These are phyloP conservation scores for Mycena polygramma DNA, from an alignment of 768 basidiomycete genomes.

Conservation along the genomic window DNA sequence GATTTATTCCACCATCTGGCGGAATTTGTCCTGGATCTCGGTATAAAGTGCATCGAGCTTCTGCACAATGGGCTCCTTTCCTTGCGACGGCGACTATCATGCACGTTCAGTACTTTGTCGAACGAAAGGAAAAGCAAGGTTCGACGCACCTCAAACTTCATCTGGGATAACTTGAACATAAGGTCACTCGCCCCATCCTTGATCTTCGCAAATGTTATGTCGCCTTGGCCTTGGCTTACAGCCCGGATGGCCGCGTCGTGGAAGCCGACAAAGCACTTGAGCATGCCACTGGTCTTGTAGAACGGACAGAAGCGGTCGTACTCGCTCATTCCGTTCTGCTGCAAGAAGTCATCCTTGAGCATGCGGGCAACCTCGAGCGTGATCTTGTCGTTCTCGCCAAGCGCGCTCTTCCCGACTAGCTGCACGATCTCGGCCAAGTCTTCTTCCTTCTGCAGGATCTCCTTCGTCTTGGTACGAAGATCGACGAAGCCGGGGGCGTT, in stretches of 20 bases:
- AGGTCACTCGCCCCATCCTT: slow-evolving; percentile 89
- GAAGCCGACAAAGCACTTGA: slow-evolving; percentile 94
- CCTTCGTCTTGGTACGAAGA: slow-evolving; percentile 91
- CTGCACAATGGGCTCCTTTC: slow-evolving; percentile 84
- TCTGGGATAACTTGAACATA: slow-evolving; percentile 98
- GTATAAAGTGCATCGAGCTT: slow-evolving; percentile 84
- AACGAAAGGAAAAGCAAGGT: not conserved
- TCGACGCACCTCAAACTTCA: slow-evolving; percentile 93
- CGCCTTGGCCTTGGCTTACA: slow-evolving; percentile 83
- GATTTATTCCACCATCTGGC: slow-evolving; percentile 85
- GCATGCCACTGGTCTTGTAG: slow-evolving; percentile 98
- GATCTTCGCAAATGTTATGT: slow-evolving; percentile 88
- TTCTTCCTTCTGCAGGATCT: slow-evolving; percentile 98
- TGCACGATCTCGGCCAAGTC: slow-evolving; percentile 99
- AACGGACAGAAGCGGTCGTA: slow-evolving; percentile 98
- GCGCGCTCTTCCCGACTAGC: slow-evolving; percentile 97
- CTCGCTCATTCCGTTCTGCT: slow-evolving; percentile 99
- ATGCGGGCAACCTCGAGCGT: slow-evolving; percentile 97
- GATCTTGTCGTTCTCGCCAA: slow-evolving; percentile 98
- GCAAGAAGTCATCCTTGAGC: slow-evolving; percentile 97
- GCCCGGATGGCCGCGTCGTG: slow-evolving; percentile 92
- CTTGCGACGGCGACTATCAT: slow-evolving; percentile 88
- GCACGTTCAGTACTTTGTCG: not conserved
- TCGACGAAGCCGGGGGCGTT: slow-evolving; percentile 96
- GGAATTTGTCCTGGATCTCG: slow-evolving; percentile 95